These are phyloP conservation scores for Rhizopogon rudus DNA, from an alignment of 768 basidiomycete genomes.

Conservation along the genomic window DNA sequence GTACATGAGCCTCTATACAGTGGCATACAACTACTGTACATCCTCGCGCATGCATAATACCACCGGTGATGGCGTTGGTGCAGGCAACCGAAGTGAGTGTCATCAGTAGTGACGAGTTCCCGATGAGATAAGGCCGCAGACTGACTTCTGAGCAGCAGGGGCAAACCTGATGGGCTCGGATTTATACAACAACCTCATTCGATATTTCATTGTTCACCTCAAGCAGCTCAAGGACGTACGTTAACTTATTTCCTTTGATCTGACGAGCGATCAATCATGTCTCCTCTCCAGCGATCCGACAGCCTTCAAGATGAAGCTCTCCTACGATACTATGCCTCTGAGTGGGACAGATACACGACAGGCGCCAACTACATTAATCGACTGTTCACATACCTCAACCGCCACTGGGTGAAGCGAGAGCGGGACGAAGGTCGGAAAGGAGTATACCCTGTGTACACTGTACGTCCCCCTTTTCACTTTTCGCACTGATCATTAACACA, in stretches of 20 bases:
- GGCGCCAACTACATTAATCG: constrained; percentile 98
- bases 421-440: constrained; percentile 94
- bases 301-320: constrained; percentile 81
- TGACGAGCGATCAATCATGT: constrained; percentile 1
- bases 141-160: constrained; percentile 50
- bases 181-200: constrained; percentile 91
- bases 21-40: constrained; percentile 98
- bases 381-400: constrained; percentile 95
- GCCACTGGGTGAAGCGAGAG: constrained; percentile 98
- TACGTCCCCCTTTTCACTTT: constrained; percentile 34
- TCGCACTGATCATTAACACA: constrained; percentile 2
- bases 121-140: constrained; percentile 10
- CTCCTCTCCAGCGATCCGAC: constrained; percentile 60
- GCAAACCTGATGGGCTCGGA: constrained; percentile 97
- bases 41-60: constrained; percentile 71
- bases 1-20: constrained; percentile 87
- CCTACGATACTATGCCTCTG: constrained; percentile 82
- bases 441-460: constrained; percentile 95
- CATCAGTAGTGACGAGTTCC: constrained; percentile 4
- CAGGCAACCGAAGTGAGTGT: constrained; percentile 54
- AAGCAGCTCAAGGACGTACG: constrained; percentile 57
- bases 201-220: constrained; percentile 85
- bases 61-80: constrained; percentile 27
- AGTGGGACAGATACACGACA: constrained; percentile 96
- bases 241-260: constrained; percentile 19